Base-by-base conservation (phyloP, 768 basidiomycete species). In the Suillus clintonianus region DNA sequence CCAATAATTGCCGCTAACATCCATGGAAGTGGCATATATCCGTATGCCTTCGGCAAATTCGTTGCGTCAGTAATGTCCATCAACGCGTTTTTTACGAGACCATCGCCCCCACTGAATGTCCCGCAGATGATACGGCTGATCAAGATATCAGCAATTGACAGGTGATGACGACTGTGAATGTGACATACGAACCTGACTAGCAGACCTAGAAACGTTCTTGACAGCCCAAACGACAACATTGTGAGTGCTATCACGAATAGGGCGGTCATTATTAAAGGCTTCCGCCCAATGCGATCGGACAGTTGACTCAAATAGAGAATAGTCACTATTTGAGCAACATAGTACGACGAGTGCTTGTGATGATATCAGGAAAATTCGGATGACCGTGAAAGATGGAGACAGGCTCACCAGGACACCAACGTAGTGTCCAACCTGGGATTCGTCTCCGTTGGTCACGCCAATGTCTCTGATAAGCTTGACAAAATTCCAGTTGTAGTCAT, bases 21-120 rank as follows among this genome's bases (percentile, higher is more conserved):
- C 83, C 83, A 84, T n/a, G 80, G 68, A 10, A 77, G 67, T 1
- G 90, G 90, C 73, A 89, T 76, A 62, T 84, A 86, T 4, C 85
- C 83, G 70, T 86, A 90, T 17, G 86, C 82, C 50, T 65, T 65
- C 8, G 67, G 74, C 55, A 68, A 69, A 61, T 70, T 76, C 17
- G 74, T 71, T 9, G 74, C 19, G 43, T 74, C 73, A 9, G 72
- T 82, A 41, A 84, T 77, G 67, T 84, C 83, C 6, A 75, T 75
- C 19, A 76, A 62, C 75, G 79, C 78, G 54, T 80, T 82, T 64
- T 83, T 83, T 63, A 82, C 75, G 37, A 83, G 76, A 1, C 83
- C 81, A 30, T 80, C 72, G 63, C 82, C 89, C 22, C 89, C 89
- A 66, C 83, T 82, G 19, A 84, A 69, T 37, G 80, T 79, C 19